A percentile compares a stretch with the other conserved stretches of the same genome.
Conservation (phyloP, 2,329 filamentous ascomycete genomes). For the Tolypocladium sp. region DNA sequence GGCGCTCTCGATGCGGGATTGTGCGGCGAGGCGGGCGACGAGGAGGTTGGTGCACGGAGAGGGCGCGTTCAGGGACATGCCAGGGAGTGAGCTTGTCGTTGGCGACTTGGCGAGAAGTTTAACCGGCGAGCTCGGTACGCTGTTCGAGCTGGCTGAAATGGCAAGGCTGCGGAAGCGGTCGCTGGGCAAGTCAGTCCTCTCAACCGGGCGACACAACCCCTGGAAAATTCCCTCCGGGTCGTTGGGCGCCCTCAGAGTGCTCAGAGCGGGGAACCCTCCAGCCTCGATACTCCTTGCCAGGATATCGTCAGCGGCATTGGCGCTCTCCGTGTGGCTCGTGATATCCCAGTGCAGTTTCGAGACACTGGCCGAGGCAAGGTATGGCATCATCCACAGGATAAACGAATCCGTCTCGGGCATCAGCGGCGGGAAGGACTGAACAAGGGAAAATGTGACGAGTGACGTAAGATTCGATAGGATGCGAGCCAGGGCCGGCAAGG, state of each 20-base stretch:
- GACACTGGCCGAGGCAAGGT: constrained; percentile 47
- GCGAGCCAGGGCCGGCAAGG: constrained; percentile 48
- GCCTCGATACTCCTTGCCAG: constrained; percentile 54
- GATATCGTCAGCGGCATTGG: constrained; percentile 47
- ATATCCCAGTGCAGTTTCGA: constrained; percentile 56
- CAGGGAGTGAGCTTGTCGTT: constrained; percentile 22
- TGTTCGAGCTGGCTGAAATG: constrained; percentile 7
- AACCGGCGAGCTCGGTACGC: constrained; percentile 14
- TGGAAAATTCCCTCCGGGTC: constrained; percentile 65
- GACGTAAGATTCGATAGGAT: constrained; percentile 44
- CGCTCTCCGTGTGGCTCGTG: constrained; percentile 34
- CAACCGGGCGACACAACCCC: constrained; percentile 54
- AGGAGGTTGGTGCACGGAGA: constrained; percentile 34
- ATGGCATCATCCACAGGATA: constrained; percentile 52
- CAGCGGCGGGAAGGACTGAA: constrained; percentile 44
- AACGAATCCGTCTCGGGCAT: constrained; percentile 45
- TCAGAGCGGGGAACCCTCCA: constrained; percentile 53
- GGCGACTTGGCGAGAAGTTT: constrained; percentile 23
- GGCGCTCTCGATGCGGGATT: constrained; percentile 53
- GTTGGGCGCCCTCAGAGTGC: constrained; percentile 51
- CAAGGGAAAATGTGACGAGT: constrained; percentile 41
- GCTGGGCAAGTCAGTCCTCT: constrained; percentile 40
- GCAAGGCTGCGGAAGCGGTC: constrained; percentile 32
- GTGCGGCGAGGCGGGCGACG: constrained; percentile 52
- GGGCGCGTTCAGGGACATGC: constrained; percentile 7